These are phyloP conservation scores for Yamadazyma tumulicola DNA, from an alignment of 805 yeast genomes.

Conservation along the genomic window DNA sequence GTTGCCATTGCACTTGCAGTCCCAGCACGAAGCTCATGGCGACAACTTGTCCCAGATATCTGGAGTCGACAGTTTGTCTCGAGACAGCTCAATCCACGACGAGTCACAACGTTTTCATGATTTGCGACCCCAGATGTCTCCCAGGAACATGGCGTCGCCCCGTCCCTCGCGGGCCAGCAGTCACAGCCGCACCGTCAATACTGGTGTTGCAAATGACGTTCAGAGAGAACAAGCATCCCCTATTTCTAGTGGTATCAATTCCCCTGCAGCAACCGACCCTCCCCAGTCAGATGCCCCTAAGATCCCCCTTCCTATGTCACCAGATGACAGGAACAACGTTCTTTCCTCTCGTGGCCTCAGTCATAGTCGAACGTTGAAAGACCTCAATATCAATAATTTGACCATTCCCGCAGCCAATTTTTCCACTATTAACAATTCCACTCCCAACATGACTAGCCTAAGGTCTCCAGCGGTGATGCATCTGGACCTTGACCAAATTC, in stretches of 20 bases:
- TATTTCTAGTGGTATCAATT: neutral
- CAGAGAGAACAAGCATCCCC: neutral
- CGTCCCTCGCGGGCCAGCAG: neutral
- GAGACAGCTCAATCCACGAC: neutral
- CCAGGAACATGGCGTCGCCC: conserved; percentile 4
- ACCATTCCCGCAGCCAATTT: conserved; percentile 3
- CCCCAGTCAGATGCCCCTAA: conserved; percentile 9
- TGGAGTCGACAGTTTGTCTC: neutral
- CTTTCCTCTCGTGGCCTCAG: conserved; percentile 7
- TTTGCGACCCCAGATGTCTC: conserved; percentile 7
- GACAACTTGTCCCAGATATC: neutral
- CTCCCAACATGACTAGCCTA: neutral
- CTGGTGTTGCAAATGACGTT: neutral
- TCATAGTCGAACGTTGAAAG: conserved; percentile 12
- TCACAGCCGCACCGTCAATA: neutral
- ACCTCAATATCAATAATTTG: conserved; percentile 10
- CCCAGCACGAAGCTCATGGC: conserved; percentile 6
- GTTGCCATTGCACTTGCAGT: conserved; percentile 28
- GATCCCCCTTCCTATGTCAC: conserved; percentile 11
- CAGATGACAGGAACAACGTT: conserved; percentile 10
- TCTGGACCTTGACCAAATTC: neutral
- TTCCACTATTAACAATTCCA: neutral
- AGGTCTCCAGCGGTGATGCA: conserved; percentile 11
- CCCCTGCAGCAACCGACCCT: neutral
- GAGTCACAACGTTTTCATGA: neutral